phyloP scores from a whole-genome alignment of 192 early-diverging fungal genomes.

The Coemansia sp. region DNA sequence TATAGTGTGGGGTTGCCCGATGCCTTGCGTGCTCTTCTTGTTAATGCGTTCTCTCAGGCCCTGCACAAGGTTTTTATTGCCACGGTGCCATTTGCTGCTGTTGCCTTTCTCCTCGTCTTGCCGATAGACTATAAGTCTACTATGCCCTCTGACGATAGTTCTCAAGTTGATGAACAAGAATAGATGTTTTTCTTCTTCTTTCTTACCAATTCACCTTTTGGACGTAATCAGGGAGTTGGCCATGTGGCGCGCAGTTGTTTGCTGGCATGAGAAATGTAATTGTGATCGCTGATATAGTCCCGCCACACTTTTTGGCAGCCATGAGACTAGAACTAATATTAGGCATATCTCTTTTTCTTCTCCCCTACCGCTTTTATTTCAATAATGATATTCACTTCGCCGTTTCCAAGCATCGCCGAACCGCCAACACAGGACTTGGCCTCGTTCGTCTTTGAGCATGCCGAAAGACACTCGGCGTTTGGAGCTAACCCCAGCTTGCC shows the following conservation, averaged over 20 bases:
- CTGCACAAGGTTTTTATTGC: constrained; percentile 62
- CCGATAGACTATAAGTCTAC: constrained; percentile 11
- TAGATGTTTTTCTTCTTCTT: not conserved
- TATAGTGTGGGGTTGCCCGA: constrained; percentile 54
- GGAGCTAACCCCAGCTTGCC: constrained; percentile 29
- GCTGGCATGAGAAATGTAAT: not conserved
- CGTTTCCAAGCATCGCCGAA: constrained; percentile 18
- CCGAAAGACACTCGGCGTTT: constrained; percentile 31
- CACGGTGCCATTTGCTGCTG: constrained; percentile 58
- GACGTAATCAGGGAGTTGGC: too few relatives aligned
- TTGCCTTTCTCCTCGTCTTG: constrained; percentile 56
- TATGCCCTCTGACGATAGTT: constrained; percentile 20
- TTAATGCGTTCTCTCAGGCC: constrained; percentile 58
- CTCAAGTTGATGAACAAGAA: not conserved
- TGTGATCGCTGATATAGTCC: not conserved
- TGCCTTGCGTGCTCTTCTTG: constrained; percentile 25
- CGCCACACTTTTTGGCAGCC: not conserved
- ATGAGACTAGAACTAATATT: not conserved
- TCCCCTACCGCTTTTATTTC: too few relatives aligned
- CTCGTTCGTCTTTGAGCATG: constrained; percentile 42
- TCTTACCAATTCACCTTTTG: too few relatives aligned
- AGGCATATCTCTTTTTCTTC: not conserved
- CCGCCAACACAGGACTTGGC: constrained; percentile 47
- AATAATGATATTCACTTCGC: constrained; percentile 48
- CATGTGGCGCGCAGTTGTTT: not conserved